These are phyloP conservation scores for Tylopilus subfusipes DNA, from an alignment of 768 basidiomycete species.

Conservation along the genomic window DNA sequence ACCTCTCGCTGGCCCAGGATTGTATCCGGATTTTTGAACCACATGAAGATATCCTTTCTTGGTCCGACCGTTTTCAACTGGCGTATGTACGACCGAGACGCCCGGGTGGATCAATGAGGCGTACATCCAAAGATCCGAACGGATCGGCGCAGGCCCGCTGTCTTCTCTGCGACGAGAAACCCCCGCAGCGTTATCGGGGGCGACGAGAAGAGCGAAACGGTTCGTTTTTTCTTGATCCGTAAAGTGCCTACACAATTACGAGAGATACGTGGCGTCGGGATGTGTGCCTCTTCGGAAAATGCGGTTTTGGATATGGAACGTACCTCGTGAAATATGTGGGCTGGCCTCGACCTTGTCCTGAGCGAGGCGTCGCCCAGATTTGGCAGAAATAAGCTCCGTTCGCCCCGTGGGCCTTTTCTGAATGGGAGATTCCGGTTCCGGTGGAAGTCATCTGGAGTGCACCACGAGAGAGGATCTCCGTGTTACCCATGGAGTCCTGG, in stretches of 20 bases:
- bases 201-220: slow-evolving; percentile 70
- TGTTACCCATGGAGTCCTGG: slow-evolving; percentile 89
- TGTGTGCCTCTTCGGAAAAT: neutral
- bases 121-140: slow-evolving; percentile 64
- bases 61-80: slow-evolving; percentile 36
- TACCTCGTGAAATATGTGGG: slow-evolving; percentile 86
- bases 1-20: slow-evolving; percentile 52
- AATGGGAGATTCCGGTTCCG: slow-evolving; percentile 88
- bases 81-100: slow-evolving; percentile 48
- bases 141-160: slow-evolving; percentile 77
- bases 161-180: slow-evolving; percentile 64
- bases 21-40: slow-evolving; percentile 82
- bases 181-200: slow-evolving; percentile 56
- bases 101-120: slow-evolving; percentile 68
- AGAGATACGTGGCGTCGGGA: neutral
- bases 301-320: neutral
- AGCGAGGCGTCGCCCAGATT: slow-evolving; percentile 60
- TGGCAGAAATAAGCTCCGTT: slow-evolving; percentile 59
- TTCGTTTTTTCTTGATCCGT: slow-evolving; percentile 78
- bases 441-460: slow-evolving; percentile 90
- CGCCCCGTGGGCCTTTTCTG: slow-evolving; percentile 55
- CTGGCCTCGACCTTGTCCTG: slow-evolving; percentile 20
- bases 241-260: slow-evolving; percentile 51
- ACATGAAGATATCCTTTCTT: slow-evolving; percentile 83
- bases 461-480: slow-evolving; percentile 84